Evolutionary conservation across 2,329 filamentous ascomycete genomes (phyloP).

Genomic region (Aulographum hederae): DNA sequence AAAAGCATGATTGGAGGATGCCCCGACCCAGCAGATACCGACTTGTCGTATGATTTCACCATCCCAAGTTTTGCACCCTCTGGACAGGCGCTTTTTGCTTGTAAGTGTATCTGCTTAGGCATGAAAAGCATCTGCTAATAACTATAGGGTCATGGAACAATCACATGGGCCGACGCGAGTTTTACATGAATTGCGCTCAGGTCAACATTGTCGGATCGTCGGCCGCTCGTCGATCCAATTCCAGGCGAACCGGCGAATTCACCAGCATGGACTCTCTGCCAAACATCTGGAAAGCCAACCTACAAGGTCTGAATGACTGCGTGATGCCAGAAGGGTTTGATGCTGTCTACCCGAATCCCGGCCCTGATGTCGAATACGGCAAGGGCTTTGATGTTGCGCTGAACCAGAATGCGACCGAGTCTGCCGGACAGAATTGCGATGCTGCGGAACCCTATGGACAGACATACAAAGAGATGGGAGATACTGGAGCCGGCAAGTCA

Average conservation of each 20-base stretch:
- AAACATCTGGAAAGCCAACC: conserved; percentile 24
- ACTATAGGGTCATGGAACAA: conserved; percentile 57
- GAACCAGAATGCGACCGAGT: background rate
- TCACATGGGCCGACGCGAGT: conserved; percentile 58
- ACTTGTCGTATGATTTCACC: conserved; percentile 39
- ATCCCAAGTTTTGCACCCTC: conserved; percentile 45
- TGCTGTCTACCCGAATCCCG: conserved; percentile 22
- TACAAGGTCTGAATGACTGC: conserved; percentile 22
- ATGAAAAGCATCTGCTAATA: background rate
- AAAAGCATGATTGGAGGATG: conserved; percentile 43
- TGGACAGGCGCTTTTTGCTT: conserved; percentile 47
- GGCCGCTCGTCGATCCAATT: conserved; percentile 5
- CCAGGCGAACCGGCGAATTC: conserved; percentile 7
- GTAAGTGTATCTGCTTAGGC: conserved; percentile 34
- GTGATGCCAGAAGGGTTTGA: conserved; percentile 18
- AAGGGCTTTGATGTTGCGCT: conserved; percentile 10
- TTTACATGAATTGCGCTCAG: conserved; percentile 74
- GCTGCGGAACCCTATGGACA: background rate
- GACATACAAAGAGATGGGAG: background rate
- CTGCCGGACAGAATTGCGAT: background rate
- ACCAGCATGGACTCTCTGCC: conserved; percentile 17
- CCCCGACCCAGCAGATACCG: conserved; percentile 20
- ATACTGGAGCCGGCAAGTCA: background rate
- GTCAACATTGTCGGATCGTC: conserved; percentile 35
- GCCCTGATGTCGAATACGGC: conserved; percentile 20